Evolutionary conservation across 2,329 filamentous ascomycete species (phyloP).

Genomic region (Neopestalotiopsis sp.): DNA sequence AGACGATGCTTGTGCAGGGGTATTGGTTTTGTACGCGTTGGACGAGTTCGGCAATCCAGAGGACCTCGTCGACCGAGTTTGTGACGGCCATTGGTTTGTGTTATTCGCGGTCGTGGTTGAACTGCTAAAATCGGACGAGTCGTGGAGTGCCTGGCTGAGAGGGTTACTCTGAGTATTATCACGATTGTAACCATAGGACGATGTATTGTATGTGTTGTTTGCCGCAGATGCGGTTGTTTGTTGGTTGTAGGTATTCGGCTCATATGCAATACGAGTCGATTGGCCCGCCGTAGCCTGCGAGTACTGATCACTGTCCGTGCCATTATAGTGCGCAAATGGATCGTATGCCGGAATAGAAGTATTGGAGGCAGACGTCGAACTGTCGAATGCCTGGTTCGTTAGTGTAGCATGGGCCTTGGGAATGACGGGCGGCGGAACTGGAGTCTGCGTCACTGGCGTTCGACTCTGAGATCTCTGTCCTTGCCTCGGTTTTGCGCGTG

Average conservation of each 20-base stretch:
- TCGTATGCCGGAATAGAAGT: slow-evolving; percentile 32
- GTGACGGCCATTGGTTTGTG: slow-evolving; percentile 29
- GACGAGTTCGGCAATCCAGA: slow-evolving; percentile 18
- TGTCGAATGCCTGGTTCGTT: slow-evolving; percentile 31
- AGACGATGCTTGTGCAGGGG: slow-evolving; percentile 22
- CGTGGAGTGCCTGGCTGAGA: slow-evolving; percentile 31
- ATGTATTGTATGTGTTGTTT: slow-evolving; percentile 28
- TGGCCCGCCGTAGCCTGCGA: slow-evolving; percentile 14
- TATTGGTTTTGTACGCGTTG: slow-evolving; percentile 27
- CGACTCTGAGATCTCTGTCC: slow-evolving; percentile 32
- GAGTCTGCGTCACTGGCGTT: slow-evolving; percentile 20
- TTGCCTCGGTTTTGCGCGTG: slow-evolving; percentile 32
- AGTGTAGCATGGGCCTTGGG: slow-evolving; percentile 28
- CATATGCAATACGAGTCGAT: slow-evolving; percentile 32
- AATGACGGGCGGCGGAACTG: slow-evolving; percentile 28
- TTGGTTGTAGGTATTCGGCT: slow-evolving; percentile 31
- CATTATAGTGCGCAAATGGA: slow-evolving; percentile 37
- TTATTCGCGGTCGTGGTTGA: slow-evolving; percentile 19
- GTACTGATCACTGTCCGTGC: slow-evolving; percentile 25
- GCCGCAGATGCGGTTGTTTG: slow-evolving; percentile 27
- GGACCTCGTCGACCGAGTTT: background rate
- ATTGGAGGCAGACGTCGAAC: slow-evolving; percentile 28
- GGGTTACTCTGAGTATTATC: slow-evolving; percentile 27
- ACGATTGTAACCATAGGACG: slow-evolving; percentile 35
- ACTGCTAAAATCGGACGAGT: slow-evolving; percentile 25